A percentile compares a stretch with the other conserved stretches of the same genome.
Evolutionary conservation across 441 rosid species (phyloP).

Genomic region (Corymbia citriodora): DNA sequence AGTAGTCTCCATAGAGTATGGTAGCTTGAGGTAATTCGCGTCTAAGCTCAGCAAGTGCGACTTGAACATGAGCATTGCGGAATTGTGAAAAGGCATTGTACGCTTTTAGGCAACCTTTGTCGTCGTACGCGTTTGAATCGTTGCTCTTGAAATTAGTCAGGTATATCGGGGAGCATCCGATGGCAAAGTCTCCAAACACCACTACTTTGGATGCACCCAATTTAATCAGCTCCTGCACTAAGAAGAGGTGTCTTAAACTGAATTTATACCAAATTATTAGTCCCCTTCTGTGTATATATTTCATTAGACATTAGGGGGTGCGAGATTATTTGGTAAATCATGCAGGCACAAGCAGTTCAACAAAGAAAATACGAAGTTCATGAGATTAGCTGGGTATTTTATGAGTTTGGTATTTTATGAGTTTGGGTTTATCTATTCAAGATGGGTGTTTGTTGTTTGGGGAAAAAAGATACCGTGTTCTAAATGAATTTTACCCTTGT

Average conservation of each 20-base stretch:
- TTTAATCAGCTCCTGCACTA: background rate
- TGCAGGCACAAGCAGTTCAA: background rate
- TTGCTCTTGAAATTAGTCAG: background rate
- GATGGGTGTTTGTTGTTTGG: background rate
- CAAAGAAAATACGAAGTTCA: background rate
- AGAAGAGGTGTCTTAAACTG: background rate
- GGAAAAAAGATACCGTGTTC: background rate
- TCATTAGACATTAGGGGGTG: background rate
- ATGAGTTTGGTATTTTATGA: background rate
- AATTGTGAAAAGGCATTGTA: background rate
- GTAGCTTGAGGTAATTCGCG: background rate
- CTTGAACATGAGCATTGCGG: background rate
- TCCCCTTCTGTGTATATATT: background rate
- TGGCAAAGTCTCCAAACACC: conserved; percentile 5
- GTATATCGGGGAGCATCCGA: conserved; percentile 2
- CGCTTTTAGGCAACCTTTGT: conserved; percentile 5
- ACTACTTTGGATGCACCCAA: background rate
- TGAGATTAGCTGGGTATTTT: background rate
- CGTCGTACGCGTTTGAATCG: background rate
- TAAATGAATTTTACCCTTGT: background rate
- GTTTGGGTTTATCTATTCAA: background rate
- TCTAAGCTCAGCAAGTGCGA: conserved; percentile 1
- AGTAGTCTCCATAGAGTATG: conserved; percentile 7
- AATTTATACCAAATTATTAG: background rate
- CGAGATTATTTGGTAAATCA: background rate